phyloP scores from a whole-genome alignment of 179 eudicot genomes.

The Carnegiea gigantea region DNA sequence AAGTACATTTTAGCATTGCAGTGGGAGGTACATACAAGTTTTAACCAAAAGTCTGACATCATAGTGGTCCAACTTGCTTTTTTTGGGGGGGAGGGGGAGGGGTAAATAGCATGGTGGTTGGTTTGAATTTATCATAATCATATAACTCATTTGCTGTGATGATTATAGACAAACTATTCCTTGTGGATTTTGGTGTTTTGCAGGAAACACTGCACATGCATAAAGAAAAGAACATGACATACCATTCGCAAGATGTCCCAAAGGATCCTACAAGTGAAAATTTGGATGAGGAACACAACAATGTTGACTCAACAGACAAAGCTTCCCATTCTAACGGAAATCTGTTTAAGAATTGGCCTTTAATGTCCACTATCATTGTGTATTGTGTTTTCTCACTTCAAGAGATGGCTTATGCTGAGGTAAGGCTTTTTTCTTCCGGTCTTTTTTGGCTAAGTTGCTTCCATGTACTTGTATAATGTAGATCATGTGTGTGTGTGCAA shows the following conservation, averaged over 20 bases:
- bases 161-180: background rate
- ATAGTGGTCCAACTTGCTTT: too few species aligned
- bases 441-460: background rate
- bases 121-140: too few species aligned
- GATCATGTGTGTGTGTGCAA: background rate
- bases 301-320: background rate
- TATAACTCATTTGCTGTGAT: background rate
- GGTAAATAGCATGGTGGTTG: background rate
- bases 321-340: conserved; percentile 6
- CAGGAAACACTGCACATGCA: background rate
- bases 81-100: too few species aligned
- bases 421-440: background rate
- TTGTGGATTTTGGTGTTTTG: background rate
- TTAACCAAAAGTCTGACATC: background rate
- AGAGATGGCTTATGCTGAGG: conserved; percentile 4
- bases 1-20: background rate
- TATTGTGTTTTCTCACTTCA: conserved; percentile 1
- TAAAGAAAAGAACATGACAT: background rate
- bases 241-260: background rate
- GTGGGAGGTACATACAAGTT: too few species aligned
- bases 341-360: conserved; percentile 5
- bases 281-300: background rate
- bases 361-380: conserved; percentile 5
- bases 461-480: background rate
- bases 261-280: background rate